Evolutionary conservation across 306 rosid genomes (phyloP).

Genomic region (Cicer yamashitae): DNA sequence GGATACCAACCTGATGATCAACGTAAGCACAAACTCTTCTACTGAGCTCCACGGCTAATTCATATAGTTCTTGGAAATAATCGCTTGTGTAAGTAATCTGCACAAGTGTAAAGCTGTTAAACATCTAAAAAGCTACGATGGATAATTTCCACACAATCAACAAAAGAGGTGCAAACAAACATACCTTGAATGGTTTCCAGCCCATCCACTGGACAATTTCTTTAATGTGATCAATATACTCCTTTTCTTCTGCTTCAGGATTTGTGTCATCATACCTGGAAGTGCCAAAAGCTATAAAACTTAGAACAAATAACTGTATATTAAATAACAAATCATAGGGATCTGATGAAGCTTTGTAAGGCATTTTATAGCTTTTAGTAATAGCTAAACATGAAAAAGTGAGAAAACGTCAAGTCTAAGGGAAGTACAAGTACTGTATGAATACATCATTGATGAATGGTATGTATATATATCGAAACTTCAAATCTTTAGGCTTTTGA

Average conservation of each 20-base stretch:
- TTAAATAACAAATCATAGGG: slow-evolving; percentile 15
- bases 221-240: slow-evolving; percentile 91
- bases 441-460: slow-evolving; percentile 18
- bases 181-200: slow-evolving; percentile 94
- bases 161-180: slow-evolving; percentile 8
- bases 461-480: neutral
- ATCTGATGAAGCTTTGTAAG: neutral
- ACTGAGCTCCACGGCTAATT: slow-evolving; percentile 93
- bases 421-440: neutral
- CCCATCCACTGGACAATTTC: slow-evolving; percentile 99
- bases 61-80: slow-evolving; percentile 91
- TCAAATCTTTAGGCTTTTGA: slow-evolving; percentile 5
- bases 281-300: slow-evolving; percentile 41
- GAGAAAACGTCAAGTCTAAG: neutral
- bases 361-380: neutral
- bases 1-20: slow-evolving; percentile 85
- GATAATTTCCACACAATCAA: neutral
- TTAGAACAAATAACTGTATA: slow-evolving; percentile 13
- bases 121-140: slow-evolving; percentile 18
- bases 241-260: slow-evolving; percentile 95
- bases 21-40: slow-evolving; percentile 87
- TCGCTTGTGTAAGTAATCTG: slow-evolving; percentile 95
- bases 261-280: slow-evolving; percentile 92
- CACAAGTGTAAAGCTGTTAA: slow-evolving; percentile 37
- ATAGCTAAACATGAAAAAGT: neutral